phyloP scores from a whole-genome alignment of 2,329 filamentous ascomycete genomes.

The Microdochium trichocladiopsis region DNA sequence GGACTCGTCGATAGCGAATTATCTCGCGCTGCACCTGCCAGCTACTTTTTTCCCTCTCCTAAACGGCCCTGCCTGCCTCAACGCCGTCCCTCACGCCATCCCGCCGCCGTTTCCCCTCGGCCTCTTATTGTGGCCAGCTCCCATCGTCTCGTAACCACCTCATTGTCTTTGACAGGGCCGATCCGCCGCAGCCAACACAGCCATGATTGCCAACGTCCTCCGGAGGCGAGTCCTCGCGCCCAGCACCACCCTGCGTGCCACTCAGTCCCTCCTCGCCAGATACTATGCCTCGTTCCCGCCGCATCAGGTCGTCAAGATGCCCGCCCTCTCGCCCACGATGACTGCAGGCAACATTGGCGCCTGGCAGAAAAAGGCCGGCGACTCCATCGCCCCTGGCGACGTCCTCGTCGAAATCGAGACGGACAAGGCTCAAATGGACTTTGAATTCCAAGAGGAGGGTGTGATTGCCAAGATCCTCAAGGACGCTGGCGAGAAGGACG shows the following conservation, averaged over 20 bases:
- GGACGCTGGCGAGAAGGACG: slow-evolving; percentile 88
- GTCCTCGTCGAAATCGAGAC: slow-evolving; percentile 98
- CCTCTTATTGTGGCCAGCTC: slow-evolving; percentile 13
- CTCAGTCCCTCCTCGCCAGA: slow-evolving; percentile 50
- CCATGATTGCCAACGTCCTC: slow-evolving; percentile 57
- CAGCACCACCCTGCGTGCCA: slow-evolving; percentile 41
- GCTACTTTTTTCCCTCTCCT: not conserved
- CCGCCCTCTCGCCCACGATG: slow-evolving; percentile 96
- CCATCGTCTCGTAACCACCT: not conserved
- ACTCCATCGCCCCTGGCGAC: slow-evolving; percentile 81
- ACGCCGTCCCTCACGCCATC: not conserved
- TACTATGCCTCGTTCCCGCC: slow-evolving; percentile 81
- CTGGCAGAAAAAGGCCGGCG: slow-evolving; percentile 97
- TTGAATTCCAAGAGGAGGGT: slow-evolving; percentile 98
- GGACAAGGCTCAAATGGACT: slow-evolving; percentile 99
- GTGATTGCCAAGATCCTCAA: slow-evolving; percentile 90
- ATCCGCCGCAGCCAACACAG: not conserved
- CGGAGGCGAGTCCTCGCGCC: slow-evolving; percentile 53
- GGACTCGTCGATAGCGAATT: not conserved
- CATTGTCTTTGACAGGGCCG: slow-evolving; percentile 8
- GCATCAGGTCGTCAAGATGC: slow-evolving; percentile 96
- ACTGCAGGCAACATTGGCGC: slow-evolving; percentile 89
- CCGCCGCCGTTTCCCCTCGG: slow-evolving; percentile 7
- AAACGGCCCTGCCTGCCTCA: not conserved
- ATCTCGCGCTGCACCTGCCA: not conserved